A percentile compares a stretch with the other conserved stretches of the same genome.
These are phyloP conservation scores for Sporothrix inflata DNA, from an alignment of 2,329 filamentous ascomycete species.

Conservation along the genomic window DNA sequence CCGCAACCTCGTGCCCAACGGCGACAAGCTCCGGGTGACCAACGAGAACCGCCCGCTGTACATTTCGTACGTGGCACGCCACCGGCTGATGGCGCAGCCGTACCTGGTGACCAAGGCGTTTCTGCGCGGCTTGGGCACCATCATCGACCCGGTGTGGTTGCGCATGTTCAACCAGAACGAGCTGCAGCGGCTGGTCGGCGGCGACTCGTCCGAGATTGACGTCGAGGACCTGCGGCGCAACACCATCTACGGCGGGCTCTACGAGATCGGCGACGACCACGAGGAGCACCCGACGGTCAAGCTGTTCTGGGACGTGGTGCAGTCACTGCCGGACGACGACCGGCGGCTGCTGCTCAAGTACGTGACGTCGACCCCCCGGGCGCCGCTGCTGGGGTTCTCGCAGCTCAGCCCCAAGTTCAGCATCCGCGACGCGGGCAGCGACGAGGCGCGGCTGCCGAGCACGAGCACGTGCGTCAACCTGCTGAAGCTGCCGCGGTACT, in stretches of 20 bases:
- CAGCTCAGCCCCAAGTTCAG: conserved; percentile 85
- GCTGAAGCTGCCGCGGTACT: conserved; percentile 87
- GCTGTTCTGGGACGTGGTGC: conserved; percentile 91
- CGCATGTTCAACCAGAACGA: conserved; percentile 99
- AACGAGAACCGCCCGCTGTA: conserved; percentile 95
- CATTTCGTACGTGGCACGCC: conserved; percentile 86
- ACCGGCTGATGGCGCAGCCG: conserved; percentile 81
- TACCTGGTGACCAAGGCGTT: conserved; percentile 84
- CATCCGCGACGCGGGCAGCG: conserved; percentile 80
- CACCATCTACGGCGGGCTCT: conserved; percentile 86
- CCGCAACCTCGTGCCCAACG: conserved; percentile 74
- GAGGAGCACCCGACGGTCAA: conserved; percentile 82
- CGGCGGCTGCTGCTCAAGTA: conserved; percentile 89
- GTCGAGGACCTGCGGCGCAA: conserved; percentile 82
- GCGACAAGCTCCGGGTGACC: conserved; percentile 77
- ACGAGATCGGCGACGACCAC: conserved; percentile 85
- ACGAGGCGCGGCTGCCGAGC: conserved; percentile 80
- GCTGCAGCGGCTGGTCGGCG: conserved; percentile 88
- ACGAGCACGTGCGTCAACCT: conserved; percentile 96
- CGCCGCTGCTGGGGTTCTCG: conserved; percentile 85
- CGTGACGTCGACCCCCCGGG: conserved; percentile 89
- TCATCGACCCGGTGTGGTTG: conserved; percentile 91
- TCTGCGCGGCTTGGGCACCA: conserved; percentile 78
- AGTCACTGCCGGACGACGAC: conserved; percentile 72
- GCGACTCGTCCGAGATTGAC: conserved; percentile 83